Conservation (phyloP, 306 rosid species). For the Citrullus amarus region DNA sequence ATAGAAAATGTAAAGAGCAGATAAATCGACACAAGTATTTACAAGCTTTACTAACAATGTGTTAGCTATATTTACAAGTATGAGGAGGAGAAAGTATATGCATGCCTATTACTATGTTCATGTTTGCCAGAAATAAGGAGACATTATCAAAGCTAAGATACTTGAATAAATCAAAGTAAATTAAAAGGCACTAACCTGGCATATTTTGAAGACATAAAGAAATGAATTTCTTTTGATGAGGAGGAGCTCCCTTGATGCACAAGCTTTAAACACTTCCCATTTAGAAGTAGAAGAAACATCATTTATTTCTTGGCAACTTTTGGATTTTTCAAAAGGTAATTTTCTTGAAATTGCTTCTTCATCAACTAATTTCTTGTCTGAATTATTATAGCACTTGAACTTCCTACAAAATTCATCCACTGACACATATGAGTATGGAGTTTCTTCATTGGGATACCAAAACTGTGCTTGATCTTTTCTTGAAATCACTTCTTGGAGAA, state of each 20-base stretch:
- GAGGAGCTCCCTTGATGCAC: conserved; percentile 30
- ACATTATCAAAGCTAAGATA: too few species aligned
- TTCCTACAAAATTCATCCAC: conserved; percentile 16
- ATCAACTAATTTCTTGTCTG: too few species aligned
- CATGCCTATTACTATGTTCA: too few species aligned
- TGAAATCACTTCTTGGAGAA: conserved; percentile 33
- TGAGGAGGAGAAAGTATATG: too few species aligned
- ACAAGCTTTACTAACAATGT: too few species aligned
- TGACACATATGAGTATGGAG: conserved; percentile 16
- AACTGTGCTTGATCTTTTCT: conserved; percentile 35
- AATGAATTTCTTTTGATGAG: conserved; percentile 34
- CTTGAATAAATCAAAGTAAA: too few species aligned
- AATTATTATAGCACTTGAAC: conserved; percentile 1
- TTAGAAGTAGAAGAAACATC: background rate
- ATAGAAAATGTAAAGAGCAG: too few species aligned
- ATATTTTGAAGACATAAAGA: conserved; percentile 21
- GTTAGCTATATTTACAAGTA: too few species aligned
- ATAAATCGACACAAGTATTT: too few species aligned
- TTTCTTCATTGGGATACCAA: conserved; percentile 16
- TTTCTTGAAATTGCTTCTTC: too few species aligned
- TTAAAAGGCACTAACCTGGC: conserved; percentile 19
- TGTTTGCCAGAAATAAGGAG: too few species aligned
- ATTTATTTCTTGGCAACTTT: background rate
- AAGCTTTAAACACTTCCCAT: conserved; percentile 36
- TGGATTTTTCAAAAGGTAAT: background rate